Evolutionary conservation across 2,329 filamentous ascomycete species (phyloP), one percentile per base, ranked within the genome.

Genomic region (Pestalotiopsis sp.): DNA sequence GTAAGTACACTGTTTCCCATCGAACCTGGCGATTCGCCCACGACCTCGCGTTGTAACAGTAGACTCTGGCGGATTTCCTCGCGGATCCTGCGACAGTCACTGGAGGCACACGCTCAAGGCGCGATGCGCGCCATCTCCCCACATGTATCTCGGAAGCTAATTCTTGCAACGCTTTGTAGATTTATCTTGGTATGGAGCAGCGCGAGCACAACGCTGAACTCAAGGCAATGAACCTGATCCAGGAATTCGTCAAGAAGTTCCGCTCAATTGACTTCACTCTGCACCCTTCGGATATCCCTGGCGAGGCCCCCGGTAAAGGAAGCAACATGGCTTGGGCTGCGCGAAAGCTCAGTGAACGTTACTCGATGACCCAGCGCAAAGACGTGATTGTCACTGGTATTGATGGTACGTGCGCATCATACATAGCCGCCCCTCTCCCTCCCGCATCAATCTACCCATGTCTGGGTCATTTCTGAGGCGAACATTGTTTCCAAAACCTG

Each of bases 251-350:
- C 71, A 88, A 88, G 74, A 88, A 86, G 68, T 93, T 93, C 76
- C 87, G 88, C 57, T 86, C 85, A 69, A 90, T 93, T 73, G 87
- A 89, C 73, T 90, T 88, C 76, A 92, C 90, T 2, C 79, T 92
- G 13, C 91, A 93, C 74, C 91, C 91, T 1, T 80, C 84, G 25
- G 88, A 88, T 67, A 87, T 93, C 65, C 86, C 87, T 3, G 88
- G 89, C 13, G 91, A 93, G 76, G 87, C 91, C 64, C 89, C 91
- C 66, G 91, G 91, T 68, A 93, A 93, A 76, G 91, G 91, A 71
- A 93, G 91, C 81, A 93, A 93, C 77, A 85, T 92, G 69, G 87
- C 88, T 65, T 93, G 91, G 89, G 90, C 90, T 20, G 91, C 90
- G 11, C 86, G 87, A 71, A 89, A 90, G 77, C 83, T 91, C 65